Base-by-base conservation (phyloP, 129 eudicot genomes). In the Glebionis coronaria region DNA sequence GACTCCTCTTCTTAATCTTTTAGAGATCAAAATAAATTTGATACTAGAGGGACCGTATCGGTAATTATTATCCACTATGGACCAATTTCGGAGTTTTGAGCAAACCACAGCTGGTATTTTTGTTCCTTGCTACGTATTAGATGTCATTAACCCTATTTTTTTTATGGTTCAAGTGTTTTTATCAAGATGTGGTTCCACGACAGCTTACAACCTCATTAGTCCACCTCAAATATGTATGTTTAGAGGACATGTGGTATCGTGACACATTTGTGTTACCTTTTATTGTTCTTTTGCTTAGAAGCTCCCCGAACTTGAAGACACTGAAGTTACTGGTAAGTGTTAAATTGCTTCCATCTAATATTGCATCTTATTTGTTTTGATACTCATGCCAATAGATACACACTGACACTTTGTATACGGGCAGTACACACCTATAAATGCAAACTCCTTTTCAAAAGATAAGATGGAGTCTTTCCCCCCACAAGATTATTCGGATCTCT, bases 271-370 rank as follows among this genome's bases (percentile, higher is more conserved):
- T 18, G 16, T 49, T 61, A 29, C 40, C 57, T 7, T 49, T 66
- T 66, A 9, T 50, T 49, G 16, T 0, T 8, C 59, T 66, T 25
- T 1, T 66, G 46, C n/a, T 27, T 27, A 66, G 14, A 50, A 11
- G 71, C 27, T 66, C 47, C 23, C 60, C 60, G 1, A 66, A 66
- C 28, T 50, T 66, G 27, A 27, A 50, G 60, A 66, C n/a, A 15
- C 54, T 50, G 14, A 66, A 15, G 16, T 10, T 62, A 16, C 3
- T 1, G 29, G 67, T n/a, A n/a, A n/a, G n/a, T n/a, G n/a, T n/a
- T 62, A 42, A 62, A 62, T 4, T 7, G 2, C 47, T 3, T 16
- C 1, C 3, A 9, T 38, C 12, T 5, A 35, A 2, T 61, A 3
- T 62, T 40, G 5, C 18, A 12, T 51, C 52, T 14, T 46, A 46